A percentile compares a stretch with the other conserved stretches of the same genome.
phyloP scores from a whole-genome alignment of 2,329 filamentous ascomycete species.

The Diaporthe humulicola region DNA sequence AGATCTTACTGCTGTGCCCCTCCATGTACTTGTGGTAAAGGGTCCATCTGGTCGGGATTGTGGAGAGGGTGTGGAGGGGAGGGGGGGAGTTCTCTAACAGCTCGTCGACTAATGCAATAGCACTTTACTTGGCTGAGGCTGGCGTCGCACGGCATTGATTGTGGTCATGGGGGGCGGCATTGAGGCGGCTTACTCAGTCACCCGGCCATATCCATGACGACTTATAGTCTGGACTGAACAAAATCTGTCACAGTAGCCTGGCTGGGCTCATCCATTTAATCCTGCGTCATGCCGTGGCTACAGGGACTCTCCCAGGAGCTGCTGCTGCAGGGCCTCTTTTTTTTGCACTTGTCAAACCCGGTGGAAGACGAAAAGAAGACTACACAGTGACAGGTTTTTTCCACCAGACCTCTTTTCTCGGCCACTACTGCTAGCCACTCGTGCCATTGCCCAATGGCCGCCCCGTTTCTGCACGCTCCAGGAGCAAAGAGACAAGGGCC shows the following conservation, averaged over 20 bases:
- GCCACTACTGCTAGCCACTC: not conserved
- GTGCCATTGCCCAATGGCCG: not conserved
- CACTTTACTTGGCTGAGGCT: slow-evolving; percentile 1
- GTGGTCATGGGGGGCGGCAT: not conserved
- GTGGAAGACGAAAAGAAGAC: not conserved
- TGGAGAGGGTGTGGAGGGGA: slow-evolving; percentile 26
- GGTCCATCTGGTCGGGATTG: slow-evolving; percentile 26
- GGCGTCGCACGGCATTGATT: not conserved
- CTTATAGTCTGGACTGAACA: not conserved
- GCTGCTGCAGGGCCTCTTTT: not conserved
- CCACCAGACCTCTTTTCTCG: not conserved
- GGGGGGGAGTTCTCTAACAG: slow-evolving; percentile 28
- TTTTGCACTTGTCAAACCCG: not conserved
- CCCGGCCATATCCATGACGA: not conserved
- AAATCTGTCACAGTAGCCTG: not conserved
- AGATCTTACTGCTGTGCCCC: slow-evolving; percentile 24
- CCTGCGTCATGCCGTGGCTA: not conserved
- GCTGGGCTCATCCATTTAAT: not conserved
- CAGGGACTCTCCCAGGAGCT: slow-evolving; percentile 22
- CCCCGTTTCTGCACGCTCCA: slow-evolving; percentile 26
- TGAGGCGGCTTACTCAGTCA: slow-evolving; percentile 14
- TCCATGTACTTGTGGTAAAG: slow-evolving; percentile 8
- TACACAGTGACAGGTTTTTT: not conserved
- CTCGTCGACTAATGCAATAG: slow-evolving; percentile 1
- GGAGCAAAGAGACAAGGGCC: slow-evolving; percentile 19